Evolutionary conservation across 148 eudicot species (phyloP).

Genomic region (Vaccinium macrocarpon): DNA sequence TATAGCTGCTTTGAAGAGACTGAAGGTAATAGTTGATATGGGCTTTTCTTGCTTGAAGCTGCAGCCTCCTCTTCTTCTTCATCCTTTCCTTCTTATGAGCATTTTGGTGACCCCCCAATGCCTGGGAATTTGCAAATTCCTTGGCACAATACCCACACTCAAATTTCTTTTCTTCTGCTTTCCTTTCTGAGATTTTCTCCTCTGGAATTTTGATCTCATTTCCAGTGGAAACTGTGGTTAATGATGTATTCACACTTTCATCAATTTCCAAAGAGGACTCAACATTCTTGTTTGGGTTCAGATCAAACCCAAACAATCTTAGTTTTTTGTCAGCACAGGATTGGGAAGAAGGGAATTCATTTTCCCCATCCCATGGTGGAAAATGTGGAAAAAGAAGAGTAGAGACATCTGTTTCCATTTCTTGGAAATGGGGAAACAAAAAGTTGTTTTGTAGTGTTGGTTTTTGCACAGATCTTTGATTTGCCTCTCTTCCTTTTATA

Average conservation of each 20-base stretch:
- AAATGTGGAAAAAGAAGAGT: constrained; percentile 14
- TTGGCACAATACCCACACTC: constrained; percentile 80
- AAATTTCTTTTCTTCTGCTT: constrained; percentile 38
- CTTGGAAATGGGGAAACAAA: background rate
- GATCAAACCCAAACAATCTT: constrained; percentile 76
- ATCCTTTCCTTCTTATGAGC: constrained; percentile 87
- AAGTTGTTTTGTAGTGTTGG: background rate
- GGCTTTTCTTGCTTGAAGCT: constrained; percentile 73
- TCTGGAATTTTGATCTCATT: background rate
- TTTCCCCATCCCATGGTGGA: constrained; percentile 23
- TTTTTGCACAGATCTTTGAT: background rate
- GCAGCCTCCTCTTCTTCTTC: constrained; percentile 75
- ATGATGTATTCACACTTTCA: constrained; percentile 64
- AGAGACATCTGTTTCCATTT: constrained; percentile 27
- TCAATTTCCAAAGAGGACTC: constrained; percentile 27
- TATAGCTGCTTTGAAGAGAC: constrained; percentile 26
- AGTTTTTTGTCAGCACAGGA: constrained; percentile 46
- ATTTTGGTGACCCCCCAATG: constrained; percentile 91
- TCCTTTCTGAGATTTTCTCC: background rate
- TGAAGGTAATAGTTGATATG: constrained; percentile 54
- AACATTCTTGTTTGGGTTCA: constrained; percentile 26
- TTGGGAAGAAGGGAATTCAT: constrained; percentile 21
- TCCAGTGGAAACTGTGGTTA: constrained; percentile 38
- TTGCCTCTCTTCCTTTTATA: constrained; percentile 40
- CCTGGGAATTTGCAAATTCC: constrained; percentile 73